Percentiles rank a stretch among this genome's conserved stretches.
These are phyloP conservation scores for Backusella parvicylindrica DNA, from an alignment of 192 early-diverging fungal genomes.

Conservation along the genomic window DNA sequence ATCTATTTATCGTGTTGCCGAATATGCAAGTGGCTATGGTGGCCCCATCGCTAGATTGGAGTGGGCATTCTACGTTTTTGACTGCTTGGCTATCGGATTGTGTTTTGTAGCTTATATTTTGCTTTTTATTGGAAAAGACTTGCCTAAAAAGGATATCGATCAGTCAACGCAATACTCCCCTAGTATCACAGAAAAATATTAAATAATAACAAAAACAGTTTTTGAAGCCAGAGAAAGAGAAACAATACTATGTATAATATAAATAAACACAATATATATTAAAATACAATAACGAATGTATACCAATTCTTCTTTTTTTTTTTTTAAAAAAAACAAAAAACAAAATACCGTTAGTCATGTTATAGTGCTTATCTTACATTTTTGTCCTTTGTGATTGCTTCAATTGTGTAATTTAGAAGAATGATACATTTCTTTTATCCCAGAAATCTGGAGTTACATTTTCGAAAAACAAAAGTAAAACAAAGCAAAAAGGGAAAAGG, in stretches of 20 bases:
- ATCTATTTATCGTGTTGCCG: constrained; percentile 6
- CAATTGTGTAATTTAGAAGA: background rate
- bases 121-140: background rate
- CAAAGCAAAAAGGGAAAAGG: background rate
- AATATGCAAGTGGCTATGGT: background rate
- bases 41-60: background rate
- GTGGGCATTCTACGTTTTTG: constrained; percentile 8
- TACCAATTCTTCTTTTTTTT: background rate
- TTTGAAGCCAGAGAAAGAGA: background rate
- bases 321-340: background rate
- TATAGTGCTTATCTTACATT: background rate
- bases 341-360: background rate
- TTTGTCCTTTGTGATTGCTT: background rate
- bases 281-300: background rate
- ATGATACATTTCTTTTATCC: background rate
- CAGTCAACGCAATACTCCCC: background rate
- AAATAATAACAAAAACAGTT: background rate
- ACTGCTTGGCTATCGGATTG: background rate
- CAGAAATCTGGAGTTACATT: background rate
- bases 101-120: background rate
- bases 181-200: constrained; percentile 1
- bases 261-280: background rate
- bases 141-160: background rate
- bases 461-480: background rate
- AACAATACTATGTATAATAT: background rate